Percentiles rank a stretch among this genome's conserved stretches.
phyloP scores from a whole-genome alignment of 768 basidiomycete species.

The Amanita pseudoporphyria region DNA sequence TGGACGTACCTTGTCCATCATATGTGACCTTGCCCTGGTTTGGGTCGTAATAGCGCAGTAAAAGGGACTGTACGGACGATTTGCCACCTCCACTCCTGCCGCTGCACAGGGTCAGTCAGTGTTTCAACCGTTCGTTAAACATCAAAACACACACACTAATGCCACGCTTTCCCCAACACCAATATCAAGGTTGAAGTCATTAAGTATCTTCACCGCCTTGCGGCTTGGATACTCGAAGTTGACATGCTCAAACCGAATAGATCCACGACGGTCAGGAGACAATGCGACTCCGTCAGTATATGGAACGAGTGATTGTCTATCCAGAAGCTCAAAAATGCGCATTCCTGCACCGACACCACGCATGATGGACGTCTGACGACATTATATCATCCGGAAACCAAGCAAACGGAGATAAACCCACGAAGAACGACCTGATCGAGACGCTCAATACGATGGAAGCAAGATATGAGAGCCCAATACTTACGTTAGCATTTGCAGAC shows the following conservation, averaged over 20 bases:
- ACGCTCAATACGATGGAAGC: neutral
- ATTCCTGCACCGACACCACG: slow-evolving; percentile 90
- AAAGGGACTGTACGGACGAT: slow-evolving; percentile 80
- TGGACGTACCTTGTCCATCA: slow-evolving; percentile 67
- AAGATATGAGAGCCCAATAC: slow-evolving; percentile 14
- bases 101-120: slow-evolving; percentile 26
- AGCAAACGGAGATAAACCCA: slow-evolving; percentile 33
- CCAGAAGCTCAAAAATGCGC: slow-evolving; percentile 90
- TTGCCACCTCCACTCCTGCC: slow-evolving; percentile 94
- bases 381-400: slow-evolving; percentile 7
- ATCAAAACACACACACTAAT: slow-evolving; percentile 63
- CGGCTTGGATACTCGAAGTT: slow-evolving; percentile 87
- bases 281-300: slow-evolving; percentile 53
- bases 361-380: slow-evolving; percentile 81
- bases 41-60: slow-evolving; percentile 87
- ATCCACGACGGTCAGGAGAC: slow-evolving; percentile 46
- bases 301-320: slow-evolving; percentile 67
- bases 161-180: slow-evolving; percentile 82
- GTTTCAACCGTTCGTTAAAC: neutral
- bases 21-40: slow-evolving; percentile 74
- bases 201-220: slow-evolving; percentile 69
- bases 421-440: slow-evolving; percentile 37
- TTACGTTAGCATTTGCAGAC: slow-evolving; percentile 72
- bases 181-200: slow-evolving; percentile 75
- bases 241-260: slow-evolving; percentile 75